Evolutionary conservation across 2,329 filamentous ascomycete species (phyloP).

Genomic region (Pyricularia pennisetigena): DNA sequence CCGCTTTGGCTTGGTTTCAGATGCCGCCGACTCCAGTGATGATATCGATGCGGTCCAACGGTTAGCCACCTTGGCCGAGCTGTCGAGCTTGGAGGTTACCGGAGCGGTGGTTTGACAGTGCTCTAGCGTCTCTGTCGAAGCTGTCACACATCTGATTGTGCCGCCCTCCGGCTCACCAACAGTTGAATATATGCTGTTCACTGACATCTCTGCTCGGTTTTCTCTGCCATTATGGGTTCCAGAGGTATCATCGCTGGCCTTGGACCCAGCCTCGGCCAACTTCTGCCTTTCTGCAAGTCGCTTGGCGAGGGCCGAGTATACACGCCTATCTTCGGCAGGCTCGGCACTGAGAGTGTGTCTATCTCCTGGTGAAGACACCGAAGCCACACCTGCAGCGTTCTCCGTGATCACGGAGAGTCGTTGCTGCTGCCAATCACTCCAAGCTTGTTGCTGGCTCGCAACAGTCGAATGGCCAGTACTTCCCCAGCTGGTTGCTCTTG

Average conservation of each 20-base stretch:
- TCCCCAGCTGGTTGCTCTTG: conserved; percentile 65
- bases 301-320: conserved; percentile 57
- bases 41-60: neutral
- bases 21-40: neutral
- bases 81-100: neutral
- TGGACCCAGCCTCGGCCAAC: neutral
- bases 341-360: conserved; percentile 15
- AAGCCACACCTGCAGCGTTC: conserved; percentile 32
- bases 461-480: conserved; percentile 51
- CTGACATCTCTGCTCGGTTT: neutral
- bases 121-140: neutral
- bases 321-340: conserved; percentile 23
- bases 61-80: neutral
- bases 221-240: neutral
- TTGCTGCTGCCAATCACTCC: conserved; percentile 39
- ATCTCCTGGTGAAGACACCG: conserved; percentile 16
- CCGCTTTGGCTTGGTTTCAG: neutral
- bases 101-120: neutral
- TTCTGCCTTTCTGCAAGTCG: conserved; percentile 32
- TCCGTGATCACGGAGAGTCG: conserved; percentile 58
- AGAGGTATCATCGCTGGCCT: neutral
- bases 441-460: conserved; percentile 28
- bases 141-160: neutral
- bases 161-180: neutral
- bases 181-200: neutral